A percentile compares a stretch with the other conserved stretches of the same genome.
These are phyloP conservation scores for Pseudonitzschia delicatissima DNA, from an alignment of 108 stramenopile genomes.

Conservation along the genomic window DNA sequence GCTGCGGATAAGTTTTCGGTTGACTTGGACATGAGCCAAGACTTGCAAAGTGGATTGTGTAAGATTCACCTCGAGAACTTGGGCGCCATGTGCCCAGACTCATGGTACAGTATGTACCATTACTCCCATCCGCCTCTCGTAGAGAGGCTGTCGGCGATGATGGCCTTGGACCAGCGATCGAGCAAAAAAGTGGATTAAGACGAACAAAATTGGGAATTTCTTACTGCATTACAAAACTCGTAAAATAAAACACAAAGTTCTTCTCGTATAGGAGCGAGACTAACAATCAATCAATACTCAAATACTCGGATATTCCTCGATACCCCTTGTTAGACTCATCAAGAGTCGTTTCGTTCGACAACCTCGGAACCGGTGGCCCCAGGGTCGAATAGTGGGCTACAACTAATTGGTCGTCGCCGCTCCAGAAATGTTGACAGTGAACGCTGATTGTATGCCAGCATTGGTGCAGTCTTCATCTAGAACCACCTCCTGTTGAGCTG, in stretches of 20 bases:
- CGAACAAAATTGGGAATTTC: neutral
- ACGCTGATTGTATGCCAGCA: too few relatives aligned
- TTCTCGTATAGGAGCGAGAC: neutral
- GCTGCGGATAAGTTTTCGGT: slow-evolving; percentile 95
- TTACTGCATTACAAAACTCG: neutral
- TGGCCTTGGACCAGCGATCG: slow-evolving; percentile 49
- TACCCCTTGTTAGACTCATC: too few relatives aligned
- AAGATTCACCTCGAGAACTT: slow-evolving; percentile 97
- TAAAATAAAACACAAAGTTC: neutral
- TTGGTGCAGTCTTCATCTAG: too few relatives aligned
- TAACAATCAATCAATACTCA: neutral
- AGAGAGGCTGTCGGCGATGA: slow-evolving; percentile 94
- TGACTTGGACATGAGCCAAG: slow-evolving; percentile 72
- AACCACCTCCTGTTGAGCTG: too few relatives aligned
- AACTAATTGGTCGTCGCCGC: too few relatives aligned
- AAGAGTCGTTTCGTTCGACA: too few relatives aligned
- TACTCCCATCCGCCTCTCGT: slow-evolving; percentile 96
- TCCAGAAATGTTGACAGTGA: too few relatives aligned
- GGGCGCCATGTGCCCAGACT: slow-evolving; percentile 90
- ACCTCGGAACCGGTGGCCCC: too few relatives aligned
- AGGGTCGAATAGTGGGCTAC: too few relatives aligned
- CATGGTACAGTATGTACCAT: slow-evolving; percentile 91
- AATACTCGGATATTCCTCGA: too few relatives aligned
- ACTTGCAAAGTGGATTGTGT: slow-evolving; percentile 87
- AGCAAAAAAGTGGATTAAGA: neutral